Evolutionary conservation across 331 rosid species (phyloP).

Genomic region (Ulmus americana): DNA sequence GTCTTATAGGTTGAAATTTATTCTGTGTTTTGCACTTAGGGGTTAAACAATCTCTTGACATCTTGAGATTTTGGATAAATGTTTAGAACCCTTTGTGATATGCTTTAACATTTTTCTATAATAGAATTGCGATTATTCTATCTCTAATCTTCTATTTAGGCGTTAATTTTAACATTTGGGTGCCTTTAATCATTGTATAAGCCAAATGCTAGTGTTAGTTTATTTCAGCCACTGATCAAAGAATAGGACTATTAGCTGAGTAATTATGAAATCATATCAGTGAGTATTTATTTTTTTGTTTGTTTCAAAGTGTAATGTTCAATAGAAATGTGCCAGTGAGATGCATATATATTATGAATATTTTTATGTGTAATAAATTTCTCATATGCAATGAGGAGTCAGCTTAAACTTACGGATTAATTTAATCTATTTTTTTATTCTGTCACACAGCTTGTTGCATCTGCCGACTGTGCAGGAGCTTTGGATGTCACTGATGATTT

Average conservation of each 20-base stretch:
- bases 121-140: neutral
- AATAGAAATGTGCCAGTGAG: too few species aligned
- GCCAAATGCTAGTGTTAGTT: neutral
- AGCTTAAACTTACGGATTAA: conserved; percentile 1
- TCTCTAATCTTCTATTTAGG: neutral
- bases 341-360: too few species aligned
- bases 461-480: conserved; percentile 98
- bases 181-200: neutral
- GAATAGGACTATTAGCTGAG: too few species aligned
- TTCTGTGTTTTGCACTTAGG: neutral
- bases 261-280: too few species aligned
- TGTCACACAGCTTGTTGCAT: conserved; percentile 90
- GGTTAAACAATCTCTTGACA: neutral
- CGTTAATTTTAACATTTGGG: neutral
- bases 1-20: neutral
- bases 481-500: conserved; percentile 90
- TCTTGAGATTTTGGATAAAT: neutral
- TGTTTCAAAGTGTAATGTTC: too few species aligned
- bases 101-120: neutral
- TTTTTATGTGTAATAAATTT: neutral
- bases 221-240: neutral
- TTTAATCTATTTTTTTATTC: conserved; percentile 25
- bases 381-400: neutral
- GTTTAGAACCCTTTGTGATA: neutral
- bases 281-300: too few species aligned